Evolutionary conservation across 768 basidiomycete species (phyloP).

Genomic region (Leccinum longicurvipes): DNA sequence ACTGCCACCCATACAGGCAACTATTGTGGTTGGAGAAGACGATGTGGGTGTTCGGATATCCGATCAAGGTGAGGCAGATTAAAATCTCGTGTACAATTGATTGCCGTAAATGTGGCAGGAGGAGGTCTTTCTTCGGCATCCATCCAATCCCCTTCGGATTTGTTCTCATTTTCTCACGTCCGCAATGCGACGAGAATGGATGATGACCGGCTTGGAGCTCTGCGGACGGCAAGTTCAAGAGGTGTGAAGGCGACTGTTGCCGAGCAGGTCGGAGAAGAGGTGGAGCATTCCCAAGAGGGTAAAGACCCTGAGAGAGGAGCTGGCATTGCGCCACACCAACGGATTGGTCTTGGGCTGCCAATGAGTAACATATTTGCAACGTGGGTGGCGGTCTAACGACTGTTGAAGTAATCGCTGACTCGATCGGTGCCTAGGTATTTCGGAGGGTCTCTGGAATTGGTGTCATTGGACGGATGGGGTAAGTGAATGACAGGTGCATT

Average conservation of each 20-base stretch:
- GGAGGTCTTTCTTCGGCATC: constrained; percentile 61
- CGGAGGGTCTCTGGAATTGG: constrained; percentile 74
- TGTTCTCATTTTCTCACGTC: constrained; percentile 88
- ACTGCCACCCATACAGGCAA: constrained; percentile 66
- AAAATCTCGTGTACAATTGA: not conserved
- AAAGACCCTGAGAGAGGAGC: constrained; percentile 42
- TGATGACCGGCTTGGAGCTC: constrained; percentile 60
- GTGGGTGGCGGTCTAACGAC: constrained; percentile 35
- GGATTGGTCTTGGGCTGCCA: constrained; percentile 79
- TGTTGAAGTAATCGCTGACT: not conserved
- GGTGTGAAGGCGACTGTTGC: constrained; percentile 77
- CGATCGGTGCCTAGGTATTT: constrained; percentile 55
- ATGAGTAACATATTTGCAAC: constrained; percentile 90
- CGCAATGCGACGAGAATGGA: constrained; percentile 72
- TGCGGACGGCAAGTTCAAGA: constrained; percentile 57
- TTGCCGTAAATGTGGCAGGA: constrained; percentile 40
- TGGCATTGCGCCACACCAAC: constrained; percentile 51
- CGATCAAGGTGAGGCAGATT: constrained; percentile 66
- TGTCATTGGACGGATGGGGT: constrained; percentile 86
- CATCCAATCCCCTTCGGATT: constrained; percentile 64
- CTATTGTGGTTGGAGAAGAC: constrained; percentile 70
- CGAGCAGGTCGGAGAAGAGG: constrained; percentile 58
- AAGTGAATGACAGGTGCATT: constrained; percentile 29
- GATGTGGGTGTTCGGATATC: constrained; percentile 82
- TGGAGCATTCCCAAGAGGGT: constrained; percentile 18